These are phyloP conservation scores for Trifolium fragiferum DNA, from an alignment of 306 rosid species.

Conservation along the genomic window DNA sequence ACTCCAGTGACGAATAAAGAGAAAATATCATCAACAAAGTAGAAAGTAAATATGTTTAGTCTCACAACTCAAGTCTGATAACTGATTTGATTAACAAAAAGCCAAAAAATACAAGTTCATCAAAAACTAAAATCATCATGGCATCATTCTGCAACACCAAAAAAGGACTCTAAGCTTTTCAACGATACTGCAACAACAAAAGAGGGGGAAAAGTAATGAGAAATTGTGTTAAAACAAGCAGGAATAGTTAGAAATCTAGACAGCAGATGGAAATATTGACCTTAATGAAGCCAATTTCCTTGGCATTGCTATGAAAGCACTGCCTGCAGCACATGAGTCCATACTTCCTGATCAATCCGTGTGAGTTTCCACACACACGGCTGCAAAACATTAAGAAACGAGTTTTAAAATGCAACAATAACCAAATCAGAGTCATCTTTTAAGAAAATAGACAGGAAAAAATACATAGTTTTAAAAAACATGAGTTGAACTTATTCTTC, in stretches of 20 bases:
- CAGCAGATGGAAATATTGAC: conserved; percentile 35
- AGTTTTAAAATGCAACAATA: not conserved
- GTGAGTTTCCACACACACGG: conserved; percentile 85
- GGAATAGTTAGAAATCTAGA: not conserved
- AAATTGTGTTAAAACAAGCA: not conserved
- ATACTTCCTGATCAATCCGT: conserved; percentile 88
- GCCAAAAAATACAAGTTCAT: conserved; percentile 35
- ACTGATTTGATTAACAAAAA: conserved; percentile 14
- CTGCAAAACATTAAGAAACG: conserved; percentile 30
- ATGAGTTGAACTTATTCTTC: no score
- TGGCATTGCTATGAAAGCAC: conserved; percentile 97
- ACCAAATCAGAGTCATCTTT: not conserved
- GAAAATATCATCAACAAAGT: not conserved
- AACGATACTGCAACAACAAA: conserved; percentile 71
- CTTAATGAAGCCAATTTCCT: conserved; percentile 97
- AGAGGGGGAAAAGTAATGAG: not conserved
- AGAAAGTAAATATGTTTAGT: conserved; percentile 25
- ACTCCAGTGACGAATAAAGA: not conserved
- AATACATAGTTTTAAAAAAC: not conserved
- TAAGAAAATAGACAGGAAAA: not conserved
- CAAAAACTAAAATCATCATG: conserved; percentile 26
- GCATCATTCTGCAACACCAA: not conserved
- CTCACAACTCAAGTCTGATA: conserved; percentile 30
- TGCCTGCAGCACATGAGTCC: conserved; percentile 98
- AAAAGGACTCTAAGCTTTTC: not conserved